phyloP scores from a whole-genome alignment of 805 yeast species.

The Metschnikowia reukaufii region DNA sequence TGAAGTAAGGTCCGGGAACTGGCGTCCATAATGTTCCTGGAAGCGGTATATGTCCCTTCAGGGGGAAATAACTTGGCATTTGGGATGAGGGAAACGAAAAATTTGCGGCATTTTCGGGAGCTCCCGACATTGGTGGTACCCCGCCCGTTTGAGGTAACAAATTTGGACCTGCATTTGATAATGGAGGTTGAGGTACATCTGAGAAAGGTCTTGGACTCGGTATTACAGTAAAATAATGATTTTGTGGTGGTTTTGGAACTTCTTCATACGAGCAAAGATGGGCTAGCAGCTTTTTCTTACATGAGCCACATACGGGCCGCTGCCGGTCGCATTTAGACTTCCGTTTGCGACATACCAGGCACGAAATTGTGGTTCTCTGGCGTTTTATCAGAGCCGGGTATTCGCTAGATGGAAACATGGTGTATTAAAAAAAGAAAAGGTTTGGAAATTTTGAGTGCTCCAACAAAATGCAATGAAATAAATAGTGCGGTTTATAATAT shows the following conservation, averaged over 20 bases:
- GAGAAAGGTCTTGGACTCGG: background rate
- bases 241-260: constrained; percentile 4
- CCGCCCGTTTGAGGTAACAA: background rate
- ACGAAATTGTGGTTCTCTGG: constrained; percentile 42
- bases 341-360: constrained; percentile 45
- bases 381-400: constrained; percentile 28
- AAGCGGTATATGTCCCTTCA: background rate
- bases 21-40: background rate
- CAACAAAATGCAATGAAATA: too few species aligned
- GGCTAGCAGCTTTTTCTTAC: constrained; percentile 43
- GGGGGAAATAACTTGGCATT: too few species aligned
- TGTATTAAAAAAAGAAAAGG: too few species aligned
- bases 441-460: too few species aligned
- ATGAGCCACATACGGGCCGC: constrained; percentile 44
- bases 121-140: background rate
- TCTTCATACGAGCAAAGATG: constrained; percentile 43
- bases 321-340: constrained; percentile 44
- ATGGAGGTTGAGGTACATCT: background rate
- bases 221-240: background rate
- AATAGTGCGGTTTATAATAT: too few species aligned
- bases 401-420: background rate
- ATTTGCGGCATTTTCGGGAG: background rate
- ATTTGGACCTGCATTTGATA: background rate
- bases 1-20: background rate
- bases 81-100: background rate